phyloP scores from a whole-genome alignment of 2,329 filamentous ascomycete genomes.

The Aspergillus vadensis region DNA sequence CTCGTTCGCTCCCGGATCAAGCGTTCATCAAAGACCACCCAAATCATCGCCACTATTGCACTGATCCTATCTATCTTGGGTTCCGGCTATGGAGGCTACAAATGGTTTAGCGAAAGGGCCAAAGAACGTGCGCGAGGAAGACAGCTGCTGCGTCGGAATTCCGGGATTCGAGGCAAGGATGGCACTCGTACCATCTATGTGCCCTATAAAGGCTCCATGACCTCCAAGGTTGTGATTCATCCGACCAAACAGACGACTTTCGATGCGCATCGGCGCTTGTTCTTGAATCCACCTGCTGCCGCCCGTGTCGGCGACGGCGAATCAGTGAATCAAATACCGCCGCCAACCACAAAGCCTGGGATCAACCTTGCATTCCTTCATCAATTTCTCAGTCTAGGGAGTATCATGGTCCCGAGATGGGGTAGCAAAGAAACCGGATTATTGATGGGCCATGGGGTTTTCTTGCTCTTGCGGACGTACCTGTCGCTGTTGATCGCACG shows the following conservation, averaged over 20 bases:
- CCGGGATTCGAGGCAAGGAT: constrained; percentile 89
- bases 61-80: constrained; percentile 78
- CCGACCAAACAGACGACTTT: constrained; percentile 92
- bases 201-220: constrained; percentile 73
- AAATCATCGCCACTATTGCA: constrained; percentile 73
- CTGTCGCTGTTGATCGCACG: constrained; percentile 90
- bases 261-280: constrained; percentile 90
- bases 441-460: constrained; percentile 82
- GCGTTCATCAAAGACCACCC: constrained; percentile 68
- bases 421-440: constrained; percentile 93
- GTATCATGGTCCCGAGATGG: constrained; percentile 96
- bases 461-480: constrained; percentile 89
- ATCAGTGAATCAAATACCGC: constrained; percentile 66
- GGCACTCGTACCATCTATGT: constrained; percentile 94
- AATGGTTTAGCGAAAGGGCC: constrained; percentile 71
- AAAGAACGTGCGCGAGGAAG: constrained; percentile 81
- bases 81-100: constrained; percentile 74
- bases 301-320: constrained; percentile 73
- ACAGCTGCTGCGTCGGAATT: constrained; percentile 84
- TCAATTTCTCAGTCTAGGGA: constrained; percentile 92
- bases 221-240: constrained; percentile 86
- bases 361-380: constrained; percentile 94
- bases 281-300: constrained; percentile 84
- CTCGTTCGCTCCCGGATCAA: constrained; percentile 56
- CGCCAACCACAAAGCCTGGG: constrained; percentile 87